A percentile compares a stretch with the other conserved stretches of the same genome.
phyloP scores from a whole-genome alignment of 2,329 filamentous ascomycete genomes.

The Paecilomyces niveus region DNA sequence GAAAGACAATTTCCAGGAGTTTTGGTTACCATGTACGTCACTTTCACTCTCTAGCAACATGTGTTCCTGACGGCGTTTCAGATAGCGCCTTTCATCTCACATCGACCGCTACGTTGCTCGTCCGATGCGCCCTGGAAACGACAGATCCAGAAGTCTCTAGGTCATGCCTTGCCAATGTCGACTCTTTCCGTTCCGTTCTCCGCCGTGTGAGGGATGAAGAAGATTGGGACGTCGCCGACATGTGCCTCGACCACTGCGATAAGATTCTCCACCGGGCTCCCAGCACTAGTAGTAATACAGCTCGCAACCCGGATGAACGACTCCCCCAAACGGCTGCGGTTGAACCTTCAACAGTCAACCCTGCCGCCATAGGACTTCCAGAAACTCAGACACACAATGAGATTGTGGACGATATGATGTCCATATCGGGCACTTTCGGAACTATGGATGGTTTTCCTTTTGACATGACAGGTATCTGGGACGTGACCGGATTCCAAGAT shows the following conservation, averaged over 20 bases:
- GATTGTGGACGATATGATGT: slow-evolving; percentile 42
- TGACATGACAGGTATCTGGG: slow-evolving; percentile 41
- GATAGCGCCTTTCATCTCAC: slow-evolving; percentile 48
- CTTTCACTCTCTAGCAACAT: slow-evolving; percentile 2
- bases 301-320: slow-evolving; percentile 5
- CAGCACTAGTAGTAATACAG: slow-evolving; percentile 15
- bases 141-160: slow-evolving; percentile 39
- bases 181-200: slow-evolving; percentile 42
- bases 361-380: slow-evolving; percentile 33
- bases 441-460: slow-evolving; percentile 41
- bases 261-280: slow-evolving; percentile 35
- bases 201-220: slow-evolving; percentile 42
- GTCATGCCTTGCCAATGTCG: slow-evolving; percentile 41
- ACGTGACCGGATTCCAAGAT: slow-evolving; percentile 36
- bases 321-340: slow-evolving; percentile 11
- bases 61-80: slow-evolving; percentile 7
- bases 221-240: slow-evolving; percentile 50
- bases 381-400: slow-evolving; percentile 40
- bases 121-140: slow-evolving; percentile 47
- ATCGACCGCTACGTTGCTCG: slow-evolving; percentile 46
- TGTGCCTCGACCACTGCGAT: slow-evolving; percentile 46
- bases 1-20: slow-evolving; percentile 43
- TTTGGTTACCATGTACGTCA: slow-evolving; percentile 43
- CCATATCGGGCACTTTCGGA: slow-evolving; percentile 38
- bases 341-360: slow-evolving; percentile 27